Base-by-base conservation (phyloP, 306 rosid species). In the Prunus mira region DNA sequence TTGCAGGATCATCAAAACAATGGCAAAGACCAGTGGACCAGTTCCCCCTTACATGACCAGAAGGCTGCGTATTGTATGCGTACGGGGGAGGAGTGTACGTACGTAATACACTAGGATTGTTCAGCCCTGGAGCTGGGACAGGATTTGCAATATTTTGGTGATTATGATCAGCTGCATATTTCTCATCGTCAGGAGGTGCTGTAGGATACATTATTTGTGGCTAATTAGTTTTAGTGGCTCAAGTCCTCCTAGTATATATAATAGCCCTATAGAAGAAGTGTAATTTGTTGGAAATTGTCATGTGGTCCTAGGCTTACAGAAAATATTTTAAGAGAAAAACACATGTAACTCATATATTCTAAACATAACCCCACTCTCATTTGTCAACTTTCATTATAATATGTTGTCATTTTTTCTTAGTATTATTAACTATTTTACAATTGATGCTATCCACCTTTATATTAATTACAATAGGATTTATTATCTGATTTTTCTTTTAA, bases 11-110 rank as follows among this genome's bases (percentile, higher is more conserved):
- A 34, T 87, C 89, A 41, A 76, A 79, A 73, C 96, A 91, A 56
- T 78, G 89, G 69, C 90, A 91, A 80, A 87, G 96, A 67, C 87
- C 86, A 49, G 85, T 81, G n/a, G 93, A 86, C 96, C 96, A 91
- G 30, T 24, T 73, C 6, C 74, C 77, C n/a, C 78, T 55, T 4
- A 24, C 62, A 7, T 14, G 67, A 57, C 55, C 3, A 19, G 74
- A 46, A 24, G 2, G 19, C 25, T 63, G 73, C 4, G 28, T 22
- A 9, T 62, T 28, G 30, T 72, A 20, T 50, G 47, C 25, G 56
- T 75, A 75, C 43, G 43, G 43, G 18, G 88, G 76, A 79, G 82
- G 80, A 81, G 47, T 76, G 79, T 78, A 78, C 30, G 81, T 73
- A 12, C 54, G 84, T 71, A 72, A 50, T 45, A 46, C 45, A n/a